phyloP scores from a whole-genome alignment of 2,329 filamentous ascomycete genomes.

The Leptographium galeiforme region DNA sequence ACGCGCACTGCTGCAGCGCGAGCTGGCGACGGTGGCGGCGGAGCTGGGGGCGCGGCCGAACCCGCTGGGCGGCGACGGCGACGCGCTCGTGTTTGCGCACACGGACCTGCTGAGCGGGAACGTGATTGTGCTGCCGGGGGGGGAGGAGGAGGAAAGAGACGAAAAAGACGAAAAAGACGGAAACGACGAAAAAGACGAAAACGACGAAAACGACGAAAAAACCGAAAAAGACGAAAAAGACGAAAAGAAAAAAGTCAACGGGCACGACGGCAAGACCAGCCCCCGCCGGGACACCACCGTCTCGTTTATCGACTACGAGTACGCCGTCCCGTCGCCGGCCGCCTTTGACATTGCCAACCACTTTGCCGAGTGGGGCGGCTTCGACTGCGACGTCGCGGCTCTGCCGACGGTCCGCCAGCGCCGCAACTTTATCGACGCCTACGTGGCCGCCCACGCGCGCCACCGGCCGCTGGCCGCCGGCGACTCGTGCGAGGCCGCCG shows the following conservation, averaged over 20 bases:
- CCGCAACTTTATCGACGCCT: conserved; percentile 69
- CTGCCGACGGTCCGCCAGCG: conserved; percentile 69
- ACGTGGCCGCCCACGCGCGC: conserved; percentile 59
- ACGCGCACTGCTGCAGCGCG: conserved; percentile 55
- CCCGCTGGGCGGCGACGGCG: conserved; percentile 51
- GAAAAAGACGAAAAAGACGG: background rate
- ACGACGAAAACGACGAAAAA: too few species aligned
- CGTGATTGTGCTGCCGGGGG: conserved; percentile 67
- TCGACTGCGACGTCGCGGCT: conserved; percentile 80
- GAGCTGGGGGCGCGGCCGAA: conserved; percentile 66
- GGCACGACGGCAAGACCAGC: too few species aligned
- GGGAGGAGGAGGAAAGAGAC: too few species aligned
- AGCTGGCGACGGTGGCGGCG: conserved; percentile 56
- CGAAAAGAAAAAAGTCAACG: too few species aligned
- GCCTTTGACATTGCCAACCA: conserved; percentile 97
- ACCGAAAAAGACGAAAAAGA: too few species aligned
- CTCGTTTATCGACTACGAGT: conserved; percentile 96
- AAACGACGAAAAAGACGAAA: too few species aligned
- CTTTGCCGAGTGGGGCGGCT: conserved; percentile 96
- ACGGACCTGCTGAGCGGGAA: conserved; percentile 95
- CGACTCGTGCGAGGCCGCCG: background rate
- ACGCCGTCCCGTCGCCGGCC: conserved; percentile 83
- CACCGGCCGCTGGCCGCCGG: background rate
- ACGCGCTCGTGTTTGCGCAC: conserved; percentile 81
- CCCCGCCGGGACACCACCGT: conserved; percentile 25